phyloP scores from a whole-genome alignment of 163 green algal species.

The Chlamydomonas reinhardtii region DNA sequence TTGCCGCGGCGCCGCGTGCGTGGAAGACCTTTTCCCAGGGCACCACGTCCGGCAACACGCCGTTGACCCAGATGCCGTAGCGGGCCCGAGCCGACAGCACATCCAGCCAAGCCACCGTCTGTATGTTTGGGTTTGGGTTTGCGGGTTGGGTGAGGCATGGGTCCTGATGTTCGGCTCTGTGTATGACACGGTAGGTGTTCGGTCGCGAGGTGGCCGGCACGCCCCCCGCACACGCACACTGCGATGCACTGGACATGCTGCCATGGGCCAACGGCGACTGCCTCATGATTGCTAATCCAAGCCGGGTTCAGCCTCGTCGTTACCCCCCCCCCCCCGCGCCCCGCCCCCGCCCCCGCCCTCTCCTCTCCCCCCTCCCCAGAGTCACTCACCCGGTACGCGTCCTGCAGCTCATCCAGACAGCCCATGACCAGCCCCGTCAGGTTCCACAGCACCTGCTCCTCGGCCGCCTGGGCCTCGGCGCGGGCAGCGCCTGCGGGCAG shows the following conservation, averaged over 20 bases:
- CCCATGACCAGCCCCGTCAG: conserved; percentile 76
- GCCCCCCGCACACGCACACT: no score
- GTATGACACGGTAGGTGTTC: no score
- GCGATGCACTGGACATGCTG: no score
- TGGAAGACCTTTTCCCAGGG: conserved; percentile 63
- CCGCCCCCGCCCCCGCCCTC: no score
- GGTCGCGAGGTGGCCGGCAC: no score
- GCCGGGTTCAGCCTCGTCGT: no score
- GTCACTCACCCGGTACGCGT: conserved; percentile 43
- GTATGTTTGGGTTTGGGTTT: neutral
- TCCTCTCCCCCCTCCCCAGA: no score
- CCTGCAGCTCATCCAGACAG: conserved; percentile 58
- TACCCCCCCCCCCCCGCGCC: no score
- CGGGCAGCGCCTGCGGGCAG: conserved; percentile 58
- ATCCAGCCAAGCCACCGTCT: conserved; percentile 83
- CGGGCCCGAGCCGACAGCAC: conserved; percentile 65
- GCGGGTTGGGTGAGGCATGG: no score
- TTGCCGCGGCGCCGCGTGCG: conserved; percentile 38
- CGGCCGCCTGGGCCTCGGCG: conserved; percentile 76
- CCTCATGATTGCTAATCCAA: no score
- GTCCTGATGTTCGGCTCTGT: no score
- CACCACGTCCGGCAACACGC: conserved; percentile 56
- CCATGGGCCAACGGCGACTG: no score
- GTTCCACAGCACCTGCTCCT: conserved; percentile 86
- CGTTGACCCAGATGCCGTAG: conserved; percentile 81